Evolutionary conservation across 305 asterid species (phyloP).

Genomic region (Nicotiana rustica): DNA sequence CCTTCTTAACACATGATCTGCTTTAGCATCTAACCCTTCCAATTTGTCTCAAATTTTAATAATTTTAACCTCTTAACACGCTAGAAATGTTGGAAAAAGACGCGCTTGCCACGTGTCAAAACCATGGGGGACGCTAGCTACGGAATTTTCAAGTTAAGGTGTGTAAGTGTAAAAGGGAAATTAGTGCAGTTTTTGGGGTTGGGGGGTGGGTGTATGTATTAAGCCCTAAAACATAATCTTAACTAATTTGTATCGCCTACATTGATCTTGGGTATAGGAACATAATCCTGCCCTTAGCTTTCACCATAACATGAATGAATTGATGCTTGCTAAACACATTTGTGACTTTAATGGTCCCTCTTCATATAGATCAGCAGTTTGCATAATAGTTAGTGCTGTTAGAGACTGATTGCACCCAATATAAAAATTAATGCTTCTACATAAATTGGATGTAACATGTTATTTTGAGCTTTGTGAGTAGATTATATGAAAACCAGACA

Average conservation of each 20-base stretch:
- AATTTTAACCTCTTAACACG: neutral
- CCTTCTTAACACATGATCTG: too few species aligned
- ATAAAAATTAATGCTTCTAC: neutral
- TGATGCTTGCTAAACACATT: slow-evolving; percentile 21
- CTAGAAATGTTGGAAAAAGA: neutral
- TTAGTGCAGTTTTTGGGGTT: neutral
- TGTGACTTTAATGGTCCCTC: neutral
- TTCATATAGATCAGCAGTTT: neutral
- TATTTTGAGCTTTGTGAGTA: neutral
- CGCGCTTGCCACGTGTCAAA: neutral
- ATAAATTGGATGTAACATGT: neutral
- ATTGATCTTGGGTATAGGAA: neutral
- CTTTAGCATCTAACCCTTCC: neutral
- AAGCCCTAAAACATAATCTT: neutral
- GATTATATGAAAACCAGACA: neutral
- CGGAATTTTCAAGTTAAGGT: slow-evolving; percentile 15
- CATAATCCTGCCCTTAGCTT: neutral
- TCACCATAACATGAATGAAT: neutral
- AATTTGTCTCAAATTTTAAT: neutral
- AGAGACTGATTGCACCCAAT: neutral
- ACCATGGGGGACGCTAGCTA: neutral
- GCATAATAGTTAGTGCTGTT: slow-evolving; percentile 9
- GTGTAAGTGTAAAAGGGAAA: neutral
- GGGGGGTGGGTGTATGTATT: neutral
- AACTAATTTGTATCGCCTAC: neutral